A percentile compares a stretch with the other conserved stretches of the same genome.
Evolutionary conservation across 495 filamentous ascomycete species (phyloP).

Genomic region (Aspergillus coremiiformis): DNA sequence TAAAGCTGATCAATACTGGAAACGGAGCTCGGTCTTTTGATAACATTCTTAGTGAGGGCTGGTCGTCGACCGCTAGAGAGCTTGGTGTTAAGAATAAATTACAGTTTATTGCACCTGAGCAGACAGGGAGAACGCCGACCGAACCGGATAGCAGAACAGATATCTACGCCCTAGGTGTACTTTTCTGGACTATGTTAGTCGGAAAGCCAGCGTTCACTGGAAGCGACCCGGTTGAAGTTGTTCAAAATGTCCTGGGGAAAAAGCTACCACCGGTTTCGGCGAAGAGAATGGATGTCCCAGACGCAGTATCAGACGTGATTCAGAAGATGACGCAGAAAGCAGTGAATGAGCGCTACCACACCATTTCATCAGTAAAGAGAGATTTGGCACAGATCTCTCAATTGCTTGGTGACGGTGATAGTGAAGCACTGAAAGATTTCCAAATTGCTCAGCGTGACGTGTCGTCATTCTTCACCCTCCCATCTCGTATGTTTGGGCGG

Average conservation of each 20-base stretch:
- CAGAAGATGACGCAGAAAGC: slow-evolving; percentile 86
- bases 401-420: slow-evolving; percentile 68
- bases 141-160: slow-evolving; percentile 86
- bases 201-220: slow-evolving; percentile 72
- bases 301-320: slow-evolving; percentile 70
- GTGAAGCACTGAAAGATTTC: slow-evolving; percentile 58
- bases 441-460: slow-evolving; percentile 68
- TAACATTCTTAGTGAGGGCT: slow-evolving; percentile 76
- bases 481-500: slow-evolving; percentile 70
- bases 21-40: slow-evolving; percentile 81
- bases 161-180: slow-evolving; percentile 78
- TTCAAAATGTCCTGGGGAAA: slow-evolving; percentile 74
- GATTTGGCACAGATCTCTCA: slow-evolving; percentile 64
- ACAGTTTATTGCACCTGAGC: slow-evolving; percentile 82
- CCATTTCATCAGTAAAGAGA: slow-evolving; percentile 69
- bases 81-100: slow-evolving; percentile 77
- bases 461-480: slow-evolving; percentile 80
- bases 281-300: slow-evolving; percentile 71
- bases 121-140: slow-evolving; percentile 82
- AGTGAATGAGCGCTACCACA: slow-evolving; percentile 77
- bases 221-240: slow-evolving; percentile 71
- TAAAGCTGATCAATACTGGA: slow-evolving; percentile 77
- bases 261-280: slow-evolving; percentile 66
- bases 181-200: slow-evolving; percentile 80
- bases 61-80: slow-evolving; percentile 71